Base-by-base conservation (phyloP, 805 yeast genomes). In the Saccharomycopsis oosterbeekiorum region DNA sequence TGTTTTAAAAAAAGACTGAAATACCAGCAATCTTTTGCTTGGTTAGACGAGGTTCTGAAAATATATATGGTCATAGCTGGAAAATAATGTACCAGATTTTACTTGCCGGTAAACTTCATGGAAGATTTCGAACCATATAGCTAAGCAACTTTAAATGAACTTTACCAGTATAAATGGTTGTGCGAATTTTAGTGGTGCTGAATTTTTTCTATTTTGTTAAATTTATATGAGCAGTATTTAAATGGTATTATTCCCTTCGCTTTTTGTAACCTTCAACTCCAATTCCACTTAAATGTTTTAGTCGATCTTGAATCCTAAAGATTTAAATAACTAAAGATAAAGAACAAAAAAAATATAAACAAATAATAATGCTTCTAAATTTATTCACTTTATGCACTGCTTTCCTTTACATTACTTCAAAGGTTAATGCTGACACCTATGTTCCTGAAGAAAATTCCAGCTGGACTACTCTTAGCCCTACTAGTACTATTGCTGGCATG, bases 391-490 rank as follows among this genome's bases (percentile, higher is more conserved):
- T 21, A 47, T 47, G 4, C 26, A 26, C 34, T 3, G n/a, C 53
- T 47, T 47, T 26, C 19, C 11, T 47, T 17, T 21, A 21, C 3
- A 9, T 26, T 47, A 10, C 21, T 24, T 15, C 53, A 1, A 47
- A 24, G 21, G 53, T 21, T 12, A 11, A 11, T 12, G n/a, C n/a
- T 10, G 53, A 26, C 1, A 21, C 15, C 61, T 80, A 80, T 67
- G 81, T 83, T 66, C 88, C 88, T 65, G 73, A 84, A 59, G 86
- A 81, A 63, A 83, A 85, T 68, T 60, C 63, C 10, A 17, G 56
- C 9, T 76, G 79, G 79, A 67, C 76, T 57, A 76, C 78, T 62
- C 68, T 76, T 68, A 76, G 78, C 15, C 79, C 80, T 67, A 66
- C 69, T 17, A 70, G 74, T 56, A 75, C 78, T 56, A 74, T 71